Percentiles rank a stretch among this genome's conserved stretches.
These are phyloP conservation scores for Tetradesmus lagerheimii DNA, from an alignment of 139 green algal genomes.

Conservation along the genomic window DNA sequence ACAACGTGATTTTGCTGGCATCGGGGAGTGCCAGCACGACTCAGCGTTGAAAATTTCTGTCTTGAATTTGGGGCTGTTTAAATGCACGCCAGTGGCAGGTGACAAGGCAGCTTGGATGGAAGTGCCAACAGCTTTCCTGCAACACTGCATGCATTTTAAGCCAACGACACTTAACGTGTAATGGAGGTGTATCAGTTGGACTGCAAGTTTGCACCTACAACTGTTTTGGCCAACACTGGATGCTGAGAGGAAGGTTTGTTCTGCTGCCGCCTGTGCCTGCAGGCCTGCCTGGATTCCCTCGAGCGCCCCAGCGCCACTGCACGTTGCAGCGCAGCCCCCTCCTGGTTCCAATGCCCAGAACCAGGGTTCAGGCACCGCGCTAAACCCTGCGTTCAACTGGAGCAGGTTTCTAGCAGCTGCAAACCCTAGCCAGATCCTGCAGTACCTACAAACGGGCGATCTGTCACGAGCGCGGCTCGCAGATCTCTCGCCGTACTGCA, in stretches of 20 bases:
- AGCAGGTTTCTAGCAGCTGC: neutral
- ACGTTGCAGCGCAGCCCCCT: neutral
- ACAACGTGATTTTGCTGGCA: no score
- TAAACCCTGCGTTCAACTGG: neutral
- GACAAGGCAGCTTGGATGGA: no score
- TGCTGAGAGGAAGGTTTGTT: neutral
- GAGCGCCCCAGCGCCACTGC: neutral
- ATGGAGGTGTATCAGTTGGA: no score
- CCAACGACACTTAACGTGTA: no score
- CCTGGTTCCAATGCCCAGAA: neutral
- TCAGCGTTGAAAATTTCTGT: no score
- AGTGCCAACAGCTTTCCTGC: no score
- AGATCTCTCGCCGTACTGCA: slow-evolving; percentile 1
- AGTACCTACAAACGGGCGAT: slow-evolving; percentile 32
- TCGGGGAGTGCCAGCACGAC: no score
- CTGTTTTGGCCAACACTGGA: no score
- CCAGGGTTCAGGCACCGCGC: neutral
- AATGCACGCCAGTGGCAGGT: no score
- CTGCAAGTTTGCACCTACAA: no score
- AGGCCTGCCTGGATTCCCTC: slow-evolving; percentile 21
- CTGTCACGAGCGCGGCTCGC: neutral
- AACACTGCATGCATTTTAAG: no score
- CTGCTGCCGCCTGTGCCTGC: neutral
- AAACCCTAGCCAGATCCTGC: slow-evolving; percentile 12
- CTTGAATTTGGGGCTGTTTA: no score